Percentiles rank a stretch among this genome's conserved stretches.
Evolutionary conservation across 768 basidiomycete species (phyloP).

Genomic region (Gloeophyllum trabeum): DNA sequence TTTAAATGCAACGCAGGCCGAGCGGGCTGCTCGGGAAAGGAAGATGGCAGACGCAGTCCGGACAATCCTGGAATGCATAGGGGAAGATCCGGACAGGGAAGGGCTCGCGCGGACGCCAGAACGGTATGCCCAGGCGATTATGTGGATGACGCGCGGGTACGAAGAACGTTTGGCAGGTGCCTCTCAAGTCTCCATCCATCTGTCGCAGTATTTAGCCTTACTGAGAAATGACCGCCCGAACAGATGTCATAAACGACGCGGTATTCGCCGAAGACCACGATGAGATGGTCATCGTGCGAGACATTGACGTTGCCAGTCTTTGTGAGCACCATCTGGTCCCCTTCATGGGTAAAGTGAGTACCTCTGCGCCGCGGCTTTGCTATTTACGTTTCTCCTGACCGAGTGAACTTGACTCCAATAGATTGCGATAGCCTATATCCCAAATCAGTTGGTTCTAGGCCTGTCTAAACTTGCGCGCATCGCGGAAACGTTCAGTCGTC

Average conservation of each 20-base stretch:
- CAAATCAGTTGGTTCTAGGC: constrained; percentile 88
- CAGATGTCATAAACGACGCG: constrained; percentile 98
- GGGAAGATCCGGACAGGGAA: constrained; percentile 95
- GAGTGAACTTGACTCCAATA: constrained; percentile 17
- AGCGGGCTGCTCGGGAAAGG: constrained; percentile 60
- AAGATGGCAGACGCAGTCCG: constrained; percentile 79
- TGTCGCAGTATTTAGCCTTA: too few relatives aligned
- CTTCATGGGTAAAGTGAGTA: constrained; percentile 87
- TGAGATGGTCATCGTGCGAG: constrained; percentile 97
- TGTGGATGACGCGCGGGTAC: constrained; percentile 99
- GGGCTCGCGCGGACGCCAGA: constrained; percentile 88
- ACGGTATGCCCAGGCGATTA: constrained; percentile 89
- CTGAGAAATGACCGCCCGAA: not conserved
- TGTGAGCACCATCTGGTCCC: constrained; percentile 99
- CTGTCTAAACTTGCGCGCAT: constrained; percentile 95
- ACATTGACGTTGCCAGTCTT: constrained; percentile 93
- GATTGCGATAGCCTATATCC: constrained; percentile 98
- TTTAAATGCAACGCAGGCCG: constrained; percentile 67
- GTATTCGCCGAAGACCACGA: constrained; percentile 99
- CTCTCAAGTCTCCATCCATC: constrained; percentile 7
- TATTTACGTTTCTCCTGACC: not conserved
- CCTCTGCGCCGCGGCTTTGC: constrained; percentile 2
- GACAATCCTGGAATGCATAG: constrained; percentile 91
- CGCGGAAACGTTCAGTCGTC: constrained; percentile 92
- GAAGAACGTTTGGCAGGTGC: constrained; percentile 87